Conservation (phyloP, 75 land plant genomes). For the Larix kaempferi region DNA sequence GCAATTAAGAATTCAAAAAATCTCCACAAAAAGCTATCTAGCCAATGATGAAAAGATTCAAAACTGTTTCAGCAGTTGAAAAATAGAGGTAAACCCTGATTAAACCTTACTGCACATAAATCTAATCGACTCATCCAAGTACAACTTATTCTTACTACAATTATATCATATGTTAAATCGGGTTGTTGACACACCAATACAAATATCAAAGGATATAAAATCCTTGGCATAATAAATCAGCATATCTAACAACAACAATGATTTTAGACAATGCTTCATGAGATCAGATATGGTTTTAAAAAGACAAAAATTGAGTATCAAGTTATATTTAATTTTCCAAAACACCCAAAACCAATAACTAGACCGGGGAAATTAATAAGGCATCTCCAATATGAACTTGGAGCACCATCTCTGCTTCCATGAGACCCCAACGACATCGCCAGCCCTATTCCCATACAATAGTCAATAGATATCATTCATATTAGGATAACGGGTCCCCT, state of each 20-base stretch:
- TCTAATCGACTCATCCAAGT: neutral
- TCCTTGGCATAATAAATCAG: neutral
- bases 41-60: too few species aligned
- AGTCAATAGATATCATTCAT: too few species aligned
- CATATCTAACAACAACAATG: neutral
- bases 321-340: neutral
- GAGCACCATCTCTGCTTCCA: too few species aligned
- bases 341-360: neutral
- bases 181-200: neutral
- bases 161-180: neutral
- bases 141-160: neutral
- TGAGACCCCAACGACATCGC: too few species aligned
- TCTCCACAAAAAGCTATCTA: neutral
- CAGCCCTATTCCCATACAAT: too few species aligned
- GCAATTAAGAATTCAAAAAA: neutral
- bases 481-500: too few species aligned
- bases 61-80: neutral
- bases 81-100: neutral
- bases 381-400: neutral
- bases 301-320: neutral
- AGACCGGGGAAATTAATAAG: neutral
- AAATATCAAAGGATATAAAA: neutral
- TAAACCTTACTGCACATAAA: too few species aligned
- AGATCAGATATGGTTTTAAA: neutral
- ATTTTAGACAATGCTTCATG: neutral